These are phyloP conservation scores for Podosphaera aphanis DNA, from an alignment of 2,329 filamentous ascomycete genomes.

Conservation along the genomic window DNA sequence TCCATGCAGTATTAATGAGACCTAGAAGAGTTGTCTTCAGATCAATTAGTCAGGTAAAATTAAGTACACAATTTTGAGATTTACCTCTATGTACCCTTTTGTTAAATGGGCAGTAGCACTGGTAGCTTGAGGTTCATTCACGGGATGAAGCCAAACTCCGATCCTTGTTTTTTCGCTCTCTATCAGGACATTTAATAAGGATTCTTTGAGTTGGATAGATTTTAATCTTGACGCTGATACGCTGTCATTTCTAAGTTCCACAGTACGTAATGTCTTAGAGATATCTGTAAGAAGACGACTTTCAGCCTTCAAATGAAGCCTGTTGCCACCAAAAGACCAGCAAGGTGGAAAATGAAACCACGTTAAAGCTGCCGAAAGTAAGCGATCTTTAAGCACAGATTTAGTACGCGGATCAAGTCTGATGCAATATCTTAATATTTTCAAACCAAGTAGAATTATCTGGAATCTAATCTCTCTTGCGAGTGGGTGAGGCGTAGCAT, in stretches of 20 bases:
- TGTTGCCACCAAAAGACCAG: slow-evolving; percentile 92
- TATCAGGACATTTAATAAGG: slow-evolving; percentile 57
- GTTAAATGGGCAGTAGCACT: slow-evolving; percentile 2
- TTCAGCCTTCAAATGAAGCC: slow-evolving; percentile 82
- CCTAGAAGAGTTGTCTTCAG: slow-evolving; percentile 18
- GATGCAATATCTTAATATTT: slow-evolving; percentile 50
- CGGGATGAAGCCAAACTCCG: slow-evolving; percentile 70
- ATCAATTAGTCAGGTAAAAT: slow-evolving; percentile 16
- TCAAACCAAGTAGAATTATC: slow-evolving; percentile 59
- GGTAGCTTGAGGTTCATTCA: slow-evolving; percentile 38
- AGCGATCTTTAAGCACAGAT: slow-evolving; percentile 71
- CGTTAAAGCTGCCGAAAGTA: slow-evolving; percentile 60
- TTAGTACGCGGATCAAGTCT: slow-evolving; percentile 38
- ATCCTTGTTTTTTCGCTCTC: slow-evolving; percentile 68
- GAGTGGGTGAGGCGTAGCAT: slow-evolving; percentile 57
- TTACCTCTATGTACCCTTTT: slow-evolving; percentile 22
- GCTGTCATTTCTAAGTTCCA: slow-evolving; percentile 31
- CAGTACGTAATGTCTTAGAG: slow-evolving; percentile 36
- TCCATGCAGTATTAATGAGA: slow-evolving; percentile 66
- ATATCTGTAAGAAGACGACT: slow-evolving; percentile 61
- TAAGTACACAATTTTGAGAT: neutral
- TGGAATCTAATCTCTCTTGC: slow-evolving; percentile 83
- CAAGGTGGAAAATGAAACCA: slow-evolving; percentile 72
- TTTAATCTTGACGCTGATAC: slow-evolving; percentile 23
- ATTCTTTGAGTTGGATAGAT: slow-evolving; percentile 54